Base-by-base conservation (phyloP, 768 basidiomycete genomes). In the Boletus coccyginus region DNA sequence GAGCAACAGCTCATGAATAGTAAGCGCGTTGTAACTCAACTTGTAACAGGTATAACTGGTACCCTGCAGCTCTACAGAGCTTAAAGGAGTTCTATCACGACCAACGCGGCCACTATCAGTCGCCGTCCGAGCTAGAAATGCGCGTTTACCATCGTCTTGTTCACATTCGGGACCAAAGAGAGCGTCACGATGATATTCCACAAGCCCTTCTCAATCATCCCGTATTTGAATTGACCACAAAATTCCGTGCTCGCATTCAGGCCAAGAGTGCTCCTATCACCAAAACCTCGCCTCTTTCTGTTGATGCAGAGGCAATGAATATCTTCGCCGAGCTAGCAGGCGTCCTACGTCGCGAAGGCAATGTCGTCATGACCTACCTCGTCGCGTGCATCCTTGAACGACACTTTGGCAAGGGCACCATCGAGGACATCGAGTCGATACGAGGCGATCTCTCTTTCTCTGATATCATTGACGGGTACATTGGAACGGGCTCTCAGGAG, bases 61-160 rank as follows among this genome's bases (percentile, higher is more conserved):
- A 3, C 19, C 10, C 46, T 31, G n/a, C 63, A 98, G 95, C 94
- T 16, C 79, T 98, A 38, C 92, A 92, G 70, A 92, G 89, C 63
- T 78, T 98, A 53, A 94, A 92, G 70, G 91, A 98, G 66, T 94
- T 93, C 64, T 96, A 97, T 66, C 86, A 91, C 60, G 95, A 97
- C 65, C 86, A 90, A 55, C 78, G 84, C 0, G 80, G 77, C 10
- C 73, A 75, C 41, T 87, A 87, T 57, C 74, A 85, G 63, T 89
- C 88, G 11, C 84, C 88, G 0, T 90, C 88, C 39, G 95, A 98
- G 66, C 81, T 98, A 45, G 96, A 99, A 72, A 97, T 99, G 86
- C 86, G 92, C 33, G 86, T 97, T 2, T 99, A 98, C 73, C 92
- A 95, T 67, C 85, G 95, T 46, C 83, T 98, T 32, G 87, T 91